phyloP scores from a whole-genome alignment of 805 yeast genomes.

The Maudiozyma pseudohumilis region DNA sequence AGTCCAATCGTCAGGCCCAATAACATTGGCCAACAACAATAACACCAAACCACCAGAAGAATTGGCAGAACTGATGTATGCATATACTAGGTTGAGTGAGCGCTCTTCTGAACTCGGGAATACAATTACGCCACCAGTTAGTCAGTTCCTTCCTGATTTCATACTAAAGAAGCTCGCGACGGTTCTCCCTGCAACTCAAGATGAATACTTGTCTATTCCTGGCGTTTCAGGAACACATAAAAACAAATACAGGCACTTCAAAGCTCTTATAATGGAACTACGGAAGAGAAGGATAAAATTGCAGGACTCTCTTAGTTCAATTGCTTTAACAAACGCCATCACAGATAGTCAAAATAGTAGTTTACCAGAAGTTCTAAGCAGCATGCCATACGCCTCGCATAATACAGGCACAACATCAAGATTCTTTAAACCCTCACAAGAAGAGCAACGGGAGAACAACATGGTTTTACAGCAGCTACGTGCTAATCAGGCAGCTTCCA shows the following conservation, averaged over 20 bases:
- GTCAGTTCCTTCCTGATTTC: constrained; percentile 19
- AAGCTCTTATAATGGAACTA: constrained; percentile 14
- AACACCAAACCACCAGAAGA: constrained; percentile 17
- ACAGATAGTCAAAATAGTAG: constrained; percentile 13
- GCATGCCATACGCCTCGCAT: neutral
- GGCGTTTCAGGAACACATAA: constrained; percentile 13
- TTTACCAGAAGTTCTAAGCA: constrained; percentile 7
- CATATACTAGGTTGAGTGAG: constrained; percentile 20
- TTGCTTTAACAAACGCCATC: constrained; percentile 2
- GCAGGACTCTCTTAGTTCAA: neutral
- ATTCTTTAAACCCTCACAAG: constrained; percentile 12
- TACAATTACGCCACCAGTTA: constrained; percentile 18
- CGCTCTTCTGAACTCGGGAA: constrained; percentile 15
- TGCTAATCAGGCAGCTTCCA: constrained; percentile 8
- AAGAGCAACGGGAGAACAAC: constrained; percentile 12
- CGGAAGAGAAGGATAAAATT: constrained; percentile 13
- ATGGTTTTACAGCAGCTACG: constrained; percentile 9
- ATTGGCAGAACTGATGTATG: constrained; percentile 14
- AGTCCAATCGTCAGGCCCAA: constrained; percentile 9
- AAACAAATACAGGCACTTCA: constrained; percentile 18
- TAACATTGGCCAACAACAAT: constrained; percentile 8
- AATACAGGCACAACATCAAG: constrained; percentile 15
- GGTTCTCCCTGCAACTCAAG: constrained; percentile 18
- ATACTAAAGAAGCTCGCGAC: constrained; percentile 19
- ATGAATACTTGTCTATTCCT: constrained; percentile 17